Conservation (phyloP, 129 eudicot genomes). For the Sambucus nigra region DNA sequence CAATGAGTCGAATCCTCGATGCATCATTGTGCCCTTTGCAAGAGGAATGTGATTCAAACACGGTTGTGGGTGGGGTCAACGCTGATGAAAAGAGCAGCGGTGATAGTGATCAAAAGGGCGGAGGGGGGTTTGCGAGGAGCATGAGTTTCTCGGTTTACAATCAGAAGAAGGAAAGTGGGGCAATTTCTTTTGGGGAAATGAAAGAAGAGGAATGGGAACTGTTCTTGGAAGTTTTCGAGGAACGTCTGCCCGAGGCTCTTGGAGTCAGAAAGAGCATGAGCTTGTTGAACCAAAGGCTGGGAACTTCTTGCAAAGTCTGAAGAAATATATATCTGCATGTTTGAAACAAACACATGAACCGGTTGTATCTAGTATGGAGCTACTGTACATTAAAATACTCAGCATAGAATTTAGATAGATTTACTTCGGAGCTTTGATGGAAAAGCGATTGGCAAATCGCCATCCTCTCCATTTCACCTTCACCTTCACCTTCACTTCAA, state of each 20-base stretch:
- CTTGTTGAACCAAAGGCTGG: slow-evolving; percentile 62
- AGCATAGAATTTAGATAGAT: slow-evolving; percentile 32
- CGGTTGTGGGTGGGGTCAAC: slow-evolving; percentile 1
- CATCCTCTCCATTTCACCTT: slow-evolving; percentile 50
- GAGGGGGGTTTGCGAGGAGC: slow-evolving; percentile 34
- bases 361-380: slow-evolving; percentile 21
- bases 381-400: slow-evolving; percentile 28
- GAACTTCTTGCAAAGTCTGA: slow-evolving; percentile 80
- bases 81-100: slow-evolving; percentile 6
- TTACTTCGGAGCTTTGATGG: slow-evolving; percentile 23
- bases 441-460: slow-evolving; percentile 61
- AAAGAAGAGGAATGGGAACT: slow-evolving; percentile 57
- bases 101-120: slow-evolving; percentile 14
- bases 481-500: slow-evolving; percentile 11
- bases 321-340: slow-evolving; percentile 22
- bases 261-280: slow-evolving; percentile 56
- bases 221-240: slow-evolving; percentile 63
- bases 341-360: slow-evolving; percentile 23
- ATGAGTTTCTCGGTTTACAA: slow-evolving; percentile 48
- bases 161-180: slow-evolving; percentile 30
- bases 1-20: slow-evolving; percentile 22
- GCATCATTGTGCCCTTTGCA: slow-evolving; percentile 13
- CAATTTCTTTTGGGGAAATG: slow-evolving; percentile 68
- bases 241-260: slow-evolving; percentile 65
- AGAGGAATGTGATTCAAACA: slow-evolving; percentile 14